Evolutionary conservation across 768 basidiomycete genomes (phyloP).

Genomic region (Boletales sp.): DNA sequence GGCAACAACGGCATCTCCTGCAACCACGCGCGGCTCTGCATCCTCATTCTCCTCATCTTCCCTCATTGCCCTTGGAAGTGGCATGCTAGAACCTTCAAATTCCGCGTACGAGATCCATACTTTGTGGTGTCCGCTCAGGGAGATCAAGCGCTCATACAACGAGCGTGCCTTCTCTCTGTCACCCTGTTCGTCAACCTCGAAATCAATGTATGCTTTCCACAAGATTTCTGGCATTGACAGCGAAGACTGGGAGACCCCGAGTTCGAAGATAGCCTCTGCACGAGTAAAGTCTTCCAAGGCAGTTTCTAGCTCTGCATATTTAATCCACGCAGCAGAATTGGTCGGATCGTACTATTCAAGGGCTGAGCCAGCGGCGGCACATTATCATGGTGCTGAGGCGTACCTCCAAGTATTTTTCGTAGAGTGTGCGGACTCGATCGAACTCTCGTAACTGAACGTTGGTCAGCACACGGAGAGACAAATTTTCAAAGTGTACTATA

Average conservation of each 20-base stretch:
- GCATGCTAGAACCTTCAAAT: constrained; percentile 82
- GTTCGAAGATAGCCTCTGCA: constrained; percentile 91
- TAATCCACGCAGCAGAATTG: constrained; percentile 93
- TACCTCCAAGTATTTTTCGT: constrained; percentile 93
- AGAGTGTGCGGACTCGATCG: constrained; percentile 85
- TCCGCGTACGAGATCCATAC: constrained; percentile 95
- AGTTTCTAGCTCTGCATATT: constrained; percentile 88
- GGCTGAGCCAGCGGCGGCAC: too few species aligned
- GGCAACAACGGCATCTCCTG: constrained; percentile 68
- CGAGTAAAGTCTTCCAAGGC: constrained; percentile 85
- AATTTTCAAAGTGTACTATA: neutral
- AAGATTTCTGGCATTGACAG: constrained; percentile 94
- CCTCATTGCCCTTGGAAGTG: constrained; percentile 56
- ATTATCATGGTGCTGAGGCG: constrained; percentile 9
- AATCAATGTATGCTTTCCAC: constrained; percentile 96
- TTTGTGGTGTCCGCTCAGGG: constrained; percentile 89
- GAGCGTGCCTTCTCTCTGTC: constrained; percentile 82
- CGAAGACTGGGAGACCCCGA: constrained; percentile 77
- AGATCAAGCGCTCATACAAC: constrained; percentile 84
- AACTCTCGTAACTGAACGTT: constrained; percentile 79
- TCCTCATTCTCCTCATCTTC: constrained; percentile 65
- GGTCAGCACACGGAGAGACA: constrained; percentile 6
- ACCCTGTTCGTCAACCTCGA: constrained; percentile 85
- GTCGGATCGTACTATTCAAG: constrained; percentile 71
- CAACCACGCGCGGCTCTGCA: constrained; percentile 50